Conservation (phyloP, 148 eudicot species). For the Silene conica region DNA sequence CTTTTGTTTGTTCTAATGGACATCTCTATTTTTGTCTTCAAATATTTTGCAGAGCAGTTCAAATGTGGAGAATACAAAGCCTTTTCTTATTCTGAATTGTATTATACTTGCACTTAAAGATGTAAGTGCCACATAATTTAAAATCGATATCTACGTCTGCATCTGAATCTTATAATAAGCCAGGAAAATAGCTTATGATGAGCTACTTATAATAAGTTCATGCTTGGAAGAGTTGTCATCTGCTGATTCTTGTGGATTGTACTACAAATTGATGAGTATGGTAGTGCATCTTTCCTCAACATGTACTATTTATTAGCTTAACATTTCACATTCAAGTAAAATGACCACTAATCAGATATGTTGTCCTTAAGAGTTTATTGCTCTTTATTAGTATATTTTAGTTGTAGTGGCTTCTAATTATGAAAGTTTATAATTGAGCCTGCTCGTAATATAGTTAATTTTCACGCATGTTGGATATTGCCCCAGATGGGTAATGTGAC, state of each 20-base stretch:
- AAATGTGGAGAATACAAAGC: slow-evolving; percentile 69
- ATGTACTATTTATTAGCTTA: neutral
- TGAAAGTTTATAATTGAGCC: too few relatives aligned
- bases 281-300: slow-evolving; percentile 32
- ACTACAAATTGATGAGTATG: slow-evolving; percentile 61
- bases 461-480: too few relatives aligned
- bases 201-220: too few relatives aligned
- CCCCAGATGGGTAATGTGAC: too few relatives aligned
- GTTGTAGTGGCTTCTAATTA: too few relatives aligned
- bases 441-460: too few relatives aligned
- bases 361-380: too few relatives aligned
- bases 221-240: too few relatives aligned
- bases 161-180: neutral
- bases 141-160: neutral
- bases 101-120: slow-evolving; percentile 74
- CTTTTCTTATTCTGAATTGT: slow-evolving; percentile 79
- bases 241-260: slow-evolving; percentile 38
- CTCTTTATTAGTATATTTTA: too few relatives aligned
- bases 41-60: slow-evolving; percentile 38
- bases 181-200: too few relatives aligned
- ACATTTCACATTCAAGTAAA: neutral
- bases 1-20: neutral
- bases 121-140: slow-evolving; percentile 45
- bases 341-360: neutral
- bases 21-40: neutral